Base-by-base conservation (phyloP, 306 rosid genomes). In the Cicer arietinum region DNA sequence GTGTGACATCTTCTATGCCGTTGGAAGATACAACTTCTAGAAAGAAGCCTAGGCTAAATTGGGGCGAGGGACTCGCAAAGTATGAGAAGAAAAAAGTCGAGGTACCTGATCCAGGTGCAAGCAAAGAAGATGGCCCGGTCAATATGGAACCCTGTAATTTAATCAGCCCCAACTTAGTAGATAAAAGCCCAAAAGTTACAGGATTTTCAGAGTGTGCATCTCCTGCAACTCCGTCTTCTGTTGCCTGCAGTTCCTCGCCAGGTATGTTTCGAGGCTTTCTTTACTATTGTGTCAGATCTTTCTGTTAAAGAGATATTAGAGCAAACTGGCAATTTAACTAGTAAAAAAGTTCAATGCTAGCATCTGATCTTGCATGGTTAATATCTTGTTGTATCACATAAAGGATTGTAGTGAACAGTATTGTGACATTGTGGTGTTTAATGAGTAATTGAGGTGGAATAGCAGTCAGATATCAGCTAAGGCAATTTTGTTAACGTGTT, bases 1-100 rank as follows among this genome's bases (percentile, higher is more conserved):
- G 96, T 75, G 87, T 74, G 56, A 85, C 92, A 20, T 89, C 93
- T 78, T 82, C 98, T 76, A 88, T 84, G 12, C 92, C 88, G 10
- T 88, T 79, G 43, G 98, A 89, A 61, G 99, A 95, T 40, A 70
- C 86, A 0, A 52, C 78, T 68, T 95, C 98, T 16, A 84, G 92
- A 79, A 95, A 95, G 89, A 95, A 95, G 83, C 91, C 96, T 6
- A 88, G 99, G 77, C 86, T 95, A 68, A 88, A 88, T 47, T 95
- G 99, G 99, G 99, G 99, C 1, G 99, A 95, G 77, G 99, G 99
- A 14, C 86, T 95, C 62, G 98, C 99, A 11, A 95, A 92, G 90
- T 95, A 89, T 59, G 99, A 95, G 91, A 95, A 90, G 79, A 87
- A 92, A 82, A 92, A 85, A 81, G 89, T 91, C n/a, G 98, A 91